Percentiles rank a stretch among this genome's conserved stretches.
Evolutionary conservation across 352 stramenopile genomes (phyloP).

Genomic region (Phytophthora cajani): DNA sequence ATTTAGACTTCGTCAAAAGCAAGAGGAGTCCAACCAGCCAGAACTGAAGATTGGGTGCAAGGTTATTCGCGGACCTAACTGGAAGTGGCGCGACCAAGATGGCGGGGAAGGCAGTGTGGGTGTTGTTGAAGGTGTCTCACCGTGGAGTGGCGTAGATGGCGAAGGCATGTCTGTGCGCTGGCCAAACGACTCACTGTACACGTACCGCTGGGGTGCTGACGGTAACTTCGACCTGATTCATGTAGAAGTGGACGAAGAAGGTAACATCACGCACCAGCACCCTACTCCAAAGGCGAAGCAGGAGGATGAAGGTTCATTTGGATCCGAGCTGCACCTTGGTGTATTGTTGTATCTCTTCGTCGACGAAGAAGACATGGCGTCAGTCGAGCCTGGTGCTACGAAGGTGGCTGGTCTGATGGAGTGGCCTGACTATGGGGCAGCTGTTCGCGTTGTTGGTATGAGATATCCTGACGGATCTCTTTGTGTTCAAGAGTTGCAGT

Average conservation of each 20-base stretch:
- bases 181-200: conserved; percentile 90
- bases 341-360: conserved; percentile 78
- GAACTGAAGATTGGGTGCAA: conserved; percentile 84
- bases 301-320: conserved; percentile 80
- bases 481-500: conserved; percentile 81
- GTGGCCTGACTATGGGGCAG: conserved; percentile 85
- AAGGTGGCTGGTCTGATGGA: conserved; percentile 78
- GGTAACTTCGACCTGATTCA: conserved; percentile 89
- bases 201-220: conserved; percentile 88
- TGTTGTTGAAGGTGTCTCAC: conserved; percentile 83
- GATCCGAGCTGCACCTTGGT: conserved; percentile 79
- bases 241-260: conserved; percentile 83
- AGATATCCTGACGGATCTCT: conserved; percentile 63
- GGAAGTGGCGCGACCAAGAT: conserved; percentile 91
- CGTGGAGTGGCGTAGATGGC: conserved; percentile 89
- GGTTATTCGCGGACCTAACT: conserved; percentile 90
- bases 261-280: conserved; percentile 72
- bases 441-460: conserved; percentile 68
- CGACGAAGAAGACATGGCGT: conserved; percentile 12
- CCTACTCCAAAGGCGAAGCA: conserved; percentile 74
- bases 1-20: conserved; percentile 56
- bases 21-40: conserved; percentile 53
- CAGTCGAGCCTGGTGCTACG: conserved; percentile 7
- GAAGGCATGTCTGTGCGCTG: conserved; percentile 91
- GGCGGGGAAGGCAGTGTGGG: conserved; percentile 85